phyloP scores from a whole-genome alignment of 129 eudicot genomes.

The sunflower (Helianthus annuus) region DNA sequence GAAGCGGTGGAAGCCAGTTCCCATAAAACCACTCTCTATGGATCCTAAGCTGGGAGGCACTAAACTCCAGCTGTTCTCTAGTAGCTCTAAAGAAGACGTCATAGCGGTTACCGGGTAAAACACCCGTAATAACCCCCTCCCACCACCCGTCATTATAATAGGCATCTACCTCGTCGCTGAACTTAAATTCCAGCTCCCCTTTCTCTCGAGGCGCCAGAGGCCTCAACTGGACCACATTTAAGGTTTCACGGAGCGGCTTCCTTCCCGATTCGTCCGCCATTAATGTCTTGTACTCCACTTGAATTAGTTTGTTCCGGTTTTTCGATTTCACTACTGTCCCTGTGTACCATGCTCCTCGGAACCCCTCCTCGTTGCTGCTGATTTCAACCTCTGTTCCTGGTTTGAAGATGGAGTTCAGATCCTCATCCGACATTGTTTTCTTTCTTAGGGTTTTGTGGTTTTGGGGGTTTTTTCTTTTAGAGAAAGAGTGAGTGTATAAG shows the following conservation, averaged over 20 bases:
- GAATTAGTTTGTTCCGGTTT: conserved; percentile 20
- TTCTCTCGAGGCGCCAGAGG: conserved; percentile 64
- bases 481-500: no score
- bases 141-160: conserved; percentile 69
- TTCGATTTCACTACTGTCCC: conserved; percentile 53
- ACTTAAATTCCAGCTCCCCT: conserved; percentile 30
- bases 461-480: no score
- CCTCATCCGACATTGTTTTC: conserved; percentile 5
- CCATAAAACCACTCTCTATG: conserved; percentile 81
- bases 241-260: conserved; percentile 53
- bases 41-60: conserved; percentile 37
- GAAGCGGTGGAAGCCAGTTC: conserved; percentile 63
- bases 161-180: conserved; percentile 79
- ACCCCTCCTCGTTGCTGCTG: conserved; percentile 83
- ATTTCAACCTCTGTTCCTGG: conserved; percentile 63
- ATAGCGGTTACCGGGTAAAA: conserved; percentile 27
- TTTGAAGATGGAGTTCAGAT: conserved; percentile 36
- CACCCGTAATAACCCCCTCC: conserved; percentile 60
- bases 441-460: not conserved
- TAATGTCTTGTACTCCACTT: conserved; percentile 68
- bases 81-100: conserved; percentile 51
- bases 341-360: conserved; percentile 82
- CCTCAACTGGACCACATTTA: conserved; percentile 60
- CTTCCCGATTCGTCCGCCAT: conserved; percentile 41
- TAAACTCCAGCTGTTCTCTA: conserved; percentile 53